Conservation (phyloP, 2,329 filamentous ascomycete genomes). For the Daldinia sp. region DNA sequence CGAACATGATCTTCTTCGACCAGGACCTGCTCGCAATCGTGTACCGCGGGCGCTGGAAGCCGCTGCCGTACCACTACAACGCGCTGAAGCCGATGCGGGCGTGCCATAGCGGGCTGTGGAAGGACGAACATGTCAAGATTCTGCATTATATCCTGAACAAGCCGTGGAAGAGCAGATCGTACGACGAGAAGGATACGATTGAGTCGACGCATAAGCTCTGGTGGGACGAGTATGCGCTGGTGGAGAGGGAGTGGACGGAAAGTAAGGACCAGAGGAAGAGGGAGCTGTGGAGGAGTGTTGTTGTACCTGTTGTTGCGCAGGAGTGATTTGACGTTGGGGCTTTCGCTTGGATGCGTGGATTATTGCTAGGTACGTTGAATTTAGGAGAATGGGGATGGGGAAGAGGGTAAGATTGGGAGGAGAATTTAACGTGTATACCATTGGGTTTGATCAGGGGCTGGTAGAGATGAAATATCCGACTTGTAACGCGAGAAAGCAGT, state of each 20-base stretch:
- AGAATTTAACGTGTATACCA: constrained; percentile 5
- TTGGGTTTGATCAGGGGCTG: neutral
- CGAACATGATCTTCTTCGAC: constrained; percentile 45
- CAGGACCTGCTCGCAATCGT: constrained; percentile 46
- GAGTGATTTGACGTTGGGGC: constrained; percentile 31
- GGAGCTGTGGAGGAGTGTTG: constrained; percentile 45
- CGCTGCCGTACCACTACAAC: constrained; percentile 45
- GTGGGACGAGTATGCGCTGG: constrained; percentile 45
- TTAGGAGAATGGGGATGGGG: neutral
- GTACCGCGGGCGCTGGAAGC: constrained; percentile 42
- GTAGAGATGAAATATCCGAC: constrained; percentile 4
- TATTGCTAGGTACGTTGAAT: neutral
- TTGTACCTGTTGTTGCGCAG: constrained; percentile 47
- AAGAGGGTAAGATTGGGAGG: neutral
- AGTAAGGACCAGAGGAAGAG: constrained; percentile 40
- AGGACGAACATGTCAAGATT: constrained; percentile 42
- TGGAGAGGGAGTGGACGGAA: constrained; percentile 44
- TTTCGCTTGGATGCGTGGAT: neutral
- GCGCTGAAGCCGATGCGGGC: constrained; percentile 46
- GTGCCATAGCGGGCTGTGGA: constrained; percentile 42
- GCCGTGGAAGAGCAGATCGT: constrained; percentile 44
- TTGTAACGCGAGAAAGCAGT: neutral
- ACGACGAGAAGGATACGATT: constrained; percentile 39
- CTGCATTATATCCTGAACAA: constrained; percentile 47
- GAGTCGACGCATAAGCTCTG: constrained; percentile 47